Percentiles rank a stretch among this genome's conserved stretches.
Conservation (phyloP, 345 rosid species). For the Acer negundo region DNA sequence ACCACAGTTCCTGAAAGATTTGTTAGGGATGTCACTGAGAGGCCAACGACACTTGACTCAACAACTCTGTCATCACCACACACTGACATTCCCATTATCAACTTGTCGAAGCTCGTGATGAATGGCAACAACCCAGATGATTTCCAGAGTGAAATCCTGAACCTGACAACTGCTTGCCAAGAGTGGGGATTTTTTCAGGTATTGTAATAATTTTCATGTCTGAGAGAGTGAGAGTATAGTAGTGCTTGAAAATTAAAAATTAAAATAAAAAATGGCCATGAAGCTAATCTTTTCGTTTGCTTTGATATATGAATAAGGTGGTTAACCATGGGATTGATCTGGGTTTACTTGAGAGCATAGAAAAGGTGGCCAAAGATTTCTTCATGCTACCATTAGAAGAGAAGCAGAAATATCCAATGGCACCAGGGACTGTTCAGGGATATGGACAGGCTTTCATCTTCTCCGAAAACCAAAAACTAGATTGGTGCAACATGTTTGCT, state of each 20-base stretch:
- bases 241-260: too few relatives aligned
- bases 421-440: conserved; percentile 87
- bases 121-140: conserved; percentile 35
- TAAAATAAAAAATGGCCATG: not conserved
- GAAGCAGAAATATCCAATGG: conserved; percentile 83
- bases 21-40: conserved; percentile 58
- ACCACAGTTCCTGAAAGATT: conserved; percentile 72
- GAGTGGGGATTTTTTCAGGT: conserved; percentile 99
- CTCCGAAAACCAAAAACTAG: conserved; percentile 90
- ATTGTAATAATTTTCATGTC: not conserved
- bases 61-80: conserved; percentile 20
- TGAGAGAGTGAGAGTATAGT: too few relatives aligned
- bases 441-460: conserved; percentile 95
- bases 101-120: conserved; percentile 58
- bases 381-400: conserved; percentile 80
- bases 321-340: conserved; percentile 74
- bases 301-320: conserved; percentile 42
- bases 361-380: conserved; percentile 70
- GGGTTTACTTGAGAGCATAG: conserved; percentile 57
- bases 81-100: conserved; percentile 60
- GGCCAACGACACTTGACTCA: conserved; percentile 37
- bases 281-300: conserved; percentile 1
- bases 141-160: conserved; percentile 35
- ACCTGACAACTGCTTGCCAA: conserved; percentile 70
- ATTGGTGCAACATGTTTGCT: conserved; percentile 98